Conservation (phyloP, 495 filamentous ascomycete genomes). For the Xylaria intraflava region DNA sequence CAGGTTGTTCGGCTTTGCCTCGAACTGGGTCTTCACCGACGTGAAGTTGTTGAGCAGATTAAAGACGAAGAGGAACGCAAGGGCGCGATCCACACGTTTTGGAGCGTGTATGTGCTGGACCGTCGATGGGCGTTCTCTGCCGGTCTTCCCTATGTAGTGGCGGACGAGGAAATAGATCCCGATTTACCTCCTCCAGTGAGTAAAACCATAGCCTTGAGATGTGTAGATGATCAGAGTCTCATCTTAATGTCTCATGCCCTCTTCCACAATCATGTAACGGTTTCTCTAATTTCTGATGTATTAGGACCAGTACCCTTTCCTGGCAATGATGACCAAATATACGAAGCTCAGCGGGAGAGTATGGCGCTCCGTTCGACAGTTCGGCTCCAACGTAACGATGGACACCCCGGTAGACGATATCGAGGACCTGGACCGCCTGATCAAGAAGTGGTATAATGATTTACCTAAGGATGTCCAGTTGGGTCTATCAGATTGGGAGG, state of each 20-base stretch:
- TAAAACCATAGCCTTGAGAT: neutral
- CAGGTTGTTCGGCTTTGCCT: slow-evolving; percentile 68
- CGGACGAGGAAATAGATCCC: slow-evolving; percentile 79
- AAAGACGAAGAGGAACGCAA: slow-evolving; percentile 57
- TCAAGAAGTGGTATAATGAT: slow-evolving; percentile 65
- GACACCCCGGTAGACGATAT: slow-evolving; percentile 56
- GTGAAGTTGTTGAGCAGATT: slow-evolving; percentile 62
- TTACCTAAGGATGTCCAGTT: slow-evolving; percentile 36
- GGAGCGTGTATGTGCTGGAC: slow-evolving; percentile 75
- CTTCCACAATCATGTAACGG: neutral
- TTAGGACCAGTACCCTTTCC: slow-evolving; percentile 63
- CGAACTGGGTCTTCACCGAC: slow-evolving; percentile 72
- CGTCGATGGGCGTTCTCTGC: slow-evolving; percentile 76
- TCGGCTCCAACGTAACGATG: slow-evolving; percentile 45
- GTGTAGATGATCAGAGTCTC: neutral
- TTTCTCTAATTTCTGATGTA: slow-evolving; percentile 12
- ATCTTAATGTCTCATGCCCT: neutral
- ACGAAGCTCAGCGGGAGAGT: slow-evolving; percentile 70
- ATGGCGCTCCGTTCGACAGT: slow-evolving; percentile 60
- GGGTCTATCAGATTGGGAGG: slow-evolving; percentile 24
- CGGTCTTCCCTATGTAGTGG: slow-evolving; percentile 72
- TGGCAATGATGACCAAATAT: slow-evolving; percentile 73
- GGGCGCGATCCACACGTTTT: slow-evolving; percentile 62
- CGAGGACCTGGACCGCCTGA: slow-evolving; percentile 67
- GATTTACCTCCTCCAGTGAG: slow-evolving; percentile 70